These are phyloP conservation scores for Hypoxylon sp. DNA, from an alignment of 2,329 filamentous ascomycete genomes.

Conservation along the genomic window DNA sequence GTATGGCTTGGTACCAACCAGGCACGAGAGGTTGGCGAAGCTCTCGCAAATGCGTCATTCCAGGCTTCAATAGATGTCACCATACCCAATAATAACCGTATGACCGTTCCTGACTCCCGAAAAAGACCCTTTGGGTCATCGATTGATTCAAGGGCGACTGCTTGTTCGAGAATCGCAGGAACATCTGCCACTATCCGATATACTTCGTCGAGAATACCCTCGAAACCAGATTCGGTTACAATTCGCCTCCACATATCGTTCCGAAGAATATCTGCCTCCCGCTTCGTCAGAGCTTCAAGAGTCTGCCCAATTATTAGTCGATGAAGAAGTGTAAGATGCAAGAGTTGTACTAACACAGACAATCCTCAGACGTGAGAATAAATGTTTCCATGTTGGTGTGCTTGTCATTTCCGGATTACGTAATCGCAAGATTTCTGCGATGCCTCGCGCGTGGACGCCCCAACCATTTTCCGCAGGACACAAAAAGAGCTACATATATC, in stretches of 20 bases:
- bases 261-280: constrained; percentile 27
- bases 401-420: constrained; percentile 25
- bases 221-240: constrained; percentile 27
- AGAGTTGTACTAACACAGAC: constrained; percentile 37
- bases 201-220: constrained; percentile 30
- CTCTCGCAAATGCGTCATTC: constrained; percentile 27
- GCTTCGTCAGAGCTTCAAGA: constrained; percentile 29
- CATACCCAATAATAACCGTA: constrained; percentile 19
- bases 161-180: constrained; percentile 26
- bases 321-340: neutral
- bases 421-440: constrained; percentile 32
- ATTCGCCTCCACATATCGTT: constrained; percentile 33
- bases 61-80: constrained; percentile 24
- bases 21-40: constrained; percentile 20
- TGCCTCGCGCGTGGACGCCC: constrained; percentile 32
- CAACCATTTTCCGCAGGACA: constrained; percentile 31
- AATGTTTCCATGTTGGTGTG: constrained; percentile 34
- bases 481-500: constrained; percentile 29
- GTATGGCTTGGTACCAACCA: constrained; percentile 31
- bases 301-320: constrained; percentile 22
- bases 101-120: constrained; percentile 21
- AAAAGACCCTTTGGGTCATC: constrained; percentile 12
- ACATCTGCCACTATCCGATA: constrained; percentile 27
- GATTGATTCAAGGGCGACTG: constrained; percentile 25
- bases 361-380: constrained; percentile 36